phyloP scores from a whole-genome alignment of 306 rosid genomes.

The Inga laurina region DNA sequence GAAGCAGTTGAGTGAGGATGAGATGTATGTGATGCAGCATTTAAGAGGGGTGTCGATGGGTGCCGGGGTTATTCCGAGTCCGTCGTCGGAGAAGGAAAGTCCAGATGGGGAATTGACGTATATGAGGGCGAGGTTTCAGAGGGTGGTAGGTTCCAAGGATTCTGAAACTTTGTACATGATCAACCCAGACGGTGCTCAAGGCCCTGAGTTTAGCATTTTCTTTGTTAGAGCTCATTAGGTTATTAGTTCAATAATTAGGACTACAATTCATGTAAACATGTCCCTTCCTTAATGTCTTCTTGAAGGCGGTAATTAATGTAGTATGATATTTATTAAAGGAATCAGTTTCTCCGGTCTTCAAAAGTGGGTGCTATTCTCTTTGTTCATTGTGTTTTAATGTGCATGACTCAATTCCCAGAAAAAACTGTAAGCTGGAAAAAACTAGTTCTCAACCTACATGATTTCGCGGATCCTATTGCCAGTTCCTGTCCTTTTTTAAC shows the following conservation, averaged over 20 bases:
- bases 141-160: slow-evolving; percentile 90
- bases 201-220: slow-evolving; percentile 87
- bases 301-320: neutral
- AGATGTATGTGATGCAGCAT: slow-evolving; percentile 84
- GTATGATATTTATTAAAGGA: neutral
- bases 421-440: neutral
- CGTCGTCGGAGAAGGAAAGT: slow-evolving; percentile 47
- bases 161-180: slow-evolving; percentile 87
- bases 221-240: slow-evolving; percentile 71
- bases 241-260: neutral
- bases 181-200: slow-evolving; percentile 78
- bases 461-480: neutral
- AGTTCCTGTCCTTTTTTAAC: neutral
- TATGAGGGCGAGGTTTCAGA: slow-evolving; percentile 82
- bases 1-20: slow-evolving; percentile 82
- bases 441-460: neutral
- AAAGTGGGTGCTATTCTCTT: neutral
- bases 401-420: neutral
- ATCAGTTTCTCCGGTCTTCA: neutral
- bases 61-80: slow-evolving; percentile 82
- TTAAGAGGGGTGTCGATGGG: slow-evolving; percentile 96
- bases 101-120: slow-evolving; percentile 84
- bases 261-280: neutral
- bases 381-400: neutral
- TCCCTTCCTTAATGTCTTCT: neutral